Conservation (phyloP, 352 stramenopile genomes). For the Phytophthora pistaciae region DNA sequence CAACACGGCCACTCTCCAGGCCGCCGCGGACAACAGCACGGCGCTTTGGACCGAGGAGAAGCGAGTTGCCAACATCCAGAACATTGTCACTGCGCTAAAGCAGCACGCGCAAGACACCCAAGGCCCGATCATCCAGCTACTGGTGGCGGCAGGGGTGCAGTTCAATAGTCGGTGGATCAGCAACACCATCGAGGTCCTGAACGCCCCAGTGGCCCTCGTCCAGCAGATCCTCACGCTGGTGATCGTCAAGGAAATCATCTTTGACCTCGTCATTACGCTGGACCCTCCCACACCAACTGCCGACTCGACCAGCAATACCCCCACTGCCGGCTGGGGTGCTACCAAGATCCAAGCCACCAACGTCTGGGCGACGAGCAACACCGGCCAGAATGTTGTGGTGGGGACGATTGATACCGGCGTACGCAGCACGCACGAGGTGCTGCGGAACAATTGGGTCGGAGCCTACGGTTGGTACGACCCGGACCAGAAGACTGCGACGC, state of each 20-base stretch:
- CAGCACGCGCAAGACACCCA: slow-evolving; percentile 15
- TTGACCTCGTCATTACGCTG: slow-evolving; percentile 30
- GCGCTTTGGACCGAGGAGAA: slow-evolving; percentile 23
- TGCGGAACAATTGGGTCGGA: slow-evolving; percentile 42
- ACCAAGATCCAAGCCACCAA: slow-evolving; percentile 45
- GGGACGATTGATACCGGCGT: slow-evolving; percentile 54
- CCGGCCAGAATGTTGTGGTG: slow-evolving; percentile 44
- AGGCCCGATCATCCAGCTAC: slow-evolving; percentile 20
- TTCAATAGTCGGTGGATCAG: slow-evolving; percentile 44
- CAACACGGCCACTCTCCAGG: slow-evolving; percentile 12
- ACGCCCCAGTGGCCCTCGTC: slow-evolving; percentile 29
- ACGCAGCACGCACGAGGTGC: slow-evolving; percentile 41
- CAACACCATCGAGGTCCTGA: slow-evolving; percentile 48
- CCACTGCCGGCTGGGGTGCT: slow-evolving; percentile 39
- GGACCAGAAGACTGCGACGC: slow-evolving; percentile 29
- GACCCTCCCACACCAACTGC: slow-evolving; percentile 17
- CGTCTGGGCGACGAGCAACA: slow-evolving; percentile 42
- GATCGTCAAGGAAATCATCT: slow-evolving; percentile 39
- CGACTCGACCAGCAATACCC: slow-evolving; percentile 31
- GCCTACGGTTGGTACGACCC: slow-evolving; percentile 60
- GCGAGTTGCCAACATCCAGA: slow-evolving; percentile 30
- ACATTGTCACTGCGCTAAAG: slow-evolving; percentile 31
- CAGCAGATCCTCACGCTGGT: slow-evolving; percentile 24
- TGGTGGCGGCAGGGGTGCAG: background rate
- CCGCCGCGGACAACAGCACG: slow-evolving; percentile 17